Evolutionary conservation across 176 grass and related monocot species (phyloP).

Genomic region (Lolium perenne): DNA sequence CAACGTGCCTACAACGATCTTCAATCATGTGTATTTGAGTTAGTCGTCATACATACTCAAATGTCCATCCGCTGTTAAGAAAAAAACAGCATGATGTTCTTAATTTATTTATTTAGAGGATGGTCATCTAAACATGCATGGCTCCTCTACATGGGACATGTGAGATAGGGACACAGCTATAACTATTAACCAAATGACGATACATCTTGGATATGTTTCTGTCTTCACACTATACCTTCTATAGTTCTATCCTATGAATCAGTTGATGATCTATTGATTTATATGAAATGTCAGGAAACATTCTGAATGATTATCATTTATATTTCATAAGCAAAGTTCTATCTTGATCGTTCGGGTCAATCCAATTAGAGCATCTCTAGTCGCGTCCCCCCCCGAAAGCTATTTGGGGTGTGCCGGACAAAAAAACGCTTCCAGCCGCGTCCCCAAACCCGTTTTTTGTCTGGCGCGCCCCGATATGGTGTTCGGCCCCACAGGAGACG

Average conservation of each 20-base stretch:
- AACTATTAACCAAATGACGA: neutral
- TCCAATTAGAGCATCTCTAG: neutral
- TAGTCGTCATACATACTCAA: neutral
- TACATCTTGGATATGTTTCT: neutral
- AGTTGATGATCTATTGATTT: neutral
- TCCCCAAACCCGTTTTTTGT: too few species aligned
- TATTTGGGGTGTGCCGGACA: too few species aligned
- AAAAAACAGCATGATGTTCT: neutral
- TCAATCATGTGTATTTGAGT: neutral
- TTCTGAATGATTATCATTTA: neutral
- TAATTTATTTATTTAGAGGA: neutral
- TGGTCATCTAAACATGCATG: neutral
- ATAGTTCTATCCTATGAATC: neutral
- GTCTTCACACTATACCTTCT: neutral
- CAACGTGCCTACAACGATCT: conserved; percentile 17
- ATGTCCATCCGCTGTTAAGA: neutral
- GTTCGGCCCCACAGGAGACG: too few species aligned
- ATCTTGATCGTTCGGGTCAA: neutral
- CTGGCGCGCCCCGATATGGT: too few species aligned
- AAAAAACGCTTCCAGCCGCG: too few species aligned
- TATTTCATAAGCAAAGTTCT: neutral
- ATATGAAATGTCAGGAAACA: neutral
- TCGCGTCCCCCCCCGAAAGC: too few species aligned
- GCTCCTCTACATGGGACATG: neutral
- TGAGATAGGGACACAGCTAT: neutral